phyloP scores from a whole-genome alignment of 257 asterid genomes.

The Forsythia suspensa region DNA sequence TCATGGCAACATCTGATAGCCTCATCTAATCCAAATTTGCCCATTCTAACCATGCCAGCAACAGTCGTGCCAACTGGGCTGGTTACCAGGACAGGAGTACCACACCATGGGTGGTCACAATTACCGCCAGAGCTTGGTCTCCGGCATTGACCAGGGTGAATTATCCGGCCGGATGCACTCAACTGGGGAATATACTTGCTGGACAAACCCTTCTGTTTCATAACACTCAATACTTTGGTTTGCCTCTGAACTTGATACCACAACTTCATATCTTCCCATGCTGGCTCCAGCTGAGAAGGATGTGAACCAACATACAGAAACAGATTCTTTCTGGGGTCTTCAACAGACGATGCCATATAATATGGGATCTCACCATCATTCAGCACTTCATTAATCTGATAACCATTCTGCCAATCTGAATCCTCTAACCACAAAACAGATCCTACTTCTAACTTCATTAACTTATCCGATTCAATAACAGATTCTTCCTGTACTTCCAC shows the following conservation, averaged over 20 bases:
- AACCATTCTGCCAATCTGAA: constrained; percentile 63
- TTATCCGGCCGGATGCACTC: constrained; percentile 74
- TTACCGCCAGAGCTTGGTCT: constrained; percentile 60
- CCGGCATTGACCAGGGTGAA: constrained; percentile 78
- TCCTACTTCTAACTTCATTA: constrained; percentile 73
- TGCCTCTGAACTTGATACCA: constrained; percentile 99
- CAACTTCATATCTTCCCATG: constrained; percentile 90
- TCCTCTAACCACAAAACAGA: constrained; percentile 73
- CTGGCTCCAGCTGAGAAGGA: constrained; percentile 93
- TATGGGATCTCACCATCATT: constrained; percentile 68
- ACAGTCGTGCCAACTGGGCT: constrained; percentile 80
- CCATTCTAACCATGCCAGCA: constrained; percentile 69
- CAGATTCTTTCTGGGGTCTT: constrained; percentile 52
- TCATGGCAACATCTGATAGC: constrained; percentile 94
- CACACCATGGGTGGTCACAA: constrained; percentile 84
- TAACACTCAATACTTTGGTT: constrained; percentile 72
- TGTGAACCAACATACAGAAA: constrained; percentile 85
- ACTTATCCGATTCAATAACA: constrained; percentile 50
- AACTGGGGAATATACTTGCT: constrained; percentile 80
- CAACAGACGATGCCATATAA: constrained; percentile 65
- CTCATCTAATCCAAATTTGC: constrained; percentile 66
- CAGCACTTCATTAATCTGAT: constrained; percentile 56
- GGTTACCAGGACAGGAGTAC: constrained; percentile 77
- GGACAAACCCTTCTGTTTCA: constrained; percentile 86
- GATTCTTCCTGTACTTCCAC: constrained; percentile 88